Conservation (phyloP, 768 basidiomycete species). For the Gelatoporia subvermispora region DNA sequence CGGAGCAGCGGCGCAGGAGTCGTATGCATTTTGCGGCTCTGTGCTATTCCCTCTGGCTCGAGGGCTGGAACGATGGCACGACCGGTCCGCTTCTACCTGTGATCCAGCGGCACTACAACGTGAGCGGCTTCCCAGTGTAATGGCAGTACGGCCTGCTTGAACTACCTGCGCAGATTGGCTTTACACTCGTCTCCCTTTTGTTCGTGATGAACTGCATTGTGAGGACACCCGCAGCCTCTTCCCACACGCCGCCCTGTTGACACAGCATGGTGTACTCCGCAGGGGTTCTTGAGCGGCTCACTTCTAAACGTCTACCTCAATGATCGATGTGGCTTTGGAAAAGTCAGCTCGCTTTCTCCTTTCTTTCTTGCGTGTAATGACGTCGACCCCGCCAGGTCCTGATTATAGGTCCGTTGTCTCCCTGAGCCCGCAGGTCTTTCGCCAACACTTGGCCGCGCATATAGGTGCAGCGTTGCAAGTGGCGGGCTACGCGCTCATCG, state of each 20-base stretch:
- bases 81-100: constrained; percentile 71
- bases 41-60: constrained; percentile 54
- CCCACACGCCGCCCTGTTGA: not conserved
- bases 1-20: constrained; percentile 7
- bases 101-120: constrained; percentile 54
- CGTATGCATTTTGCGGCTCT: constrained; percentile 48
- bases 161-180: constrained; percentile 33
- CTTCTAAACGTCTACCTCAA: constrained; percentile 43
- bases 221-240: constrained; percentile 7
- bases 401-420: not conserved
- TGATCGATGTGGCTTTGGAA: constrained; percentile 45
- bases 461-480: constrained; percentile 51
- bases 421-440: not conserved
- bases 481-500: constrained; percentile 48
- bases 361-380: not conserved
- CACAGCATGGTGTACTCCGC: not conserved
- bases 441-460: not conserved
- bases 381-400: not conserved
- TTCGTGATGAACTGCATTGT: constrained; percentile 49
- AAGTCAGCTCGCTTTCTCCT: constrained; percentile 24
- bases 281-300: constrained; percentile 50
- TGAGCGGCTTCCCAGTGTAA: constrained; percentile 14
- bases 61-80: constrained; percentile 76
- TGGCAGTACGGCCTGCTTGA: not conserved
- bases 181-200: constrained; percentile 52